Conservation (phyloP, 805 yeast genomes). For the Kodamaea laetipori region DNA sequence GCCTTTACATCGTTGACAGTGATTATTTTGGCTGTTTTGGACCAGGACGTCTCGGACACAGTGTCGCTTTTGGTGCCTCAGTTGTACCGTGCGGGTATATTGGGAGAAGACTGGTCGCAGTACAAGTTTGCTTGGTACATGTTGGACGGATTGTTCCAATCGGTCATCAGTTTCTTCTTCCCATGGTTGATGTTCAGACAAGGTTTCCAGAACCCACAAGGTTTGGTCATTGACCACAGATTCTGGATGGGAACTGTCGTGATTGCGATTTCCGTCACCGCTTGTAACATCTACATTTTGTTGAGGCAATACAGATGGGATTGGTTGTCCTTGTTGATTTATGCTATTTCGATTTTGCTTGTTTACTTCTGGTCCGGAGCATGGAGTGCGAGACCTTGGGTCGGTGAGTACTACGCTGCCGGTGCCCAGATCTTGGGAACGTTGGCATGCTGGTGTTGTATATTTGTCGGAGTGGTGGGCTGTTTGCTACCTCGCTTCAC, state of each 20-base stretch:
- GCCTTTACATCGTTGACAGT: constrained; percentile 83
- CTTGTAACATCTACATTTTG: constrained; percentile 67
- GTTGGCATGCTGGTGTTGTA: constrained; percentile 66
- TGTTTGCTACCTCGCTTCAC: constrained; percentile 71
- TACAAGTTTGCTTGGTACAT: constrained; percentile 70
- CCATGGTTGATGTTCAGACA: constrained; percentile 54
- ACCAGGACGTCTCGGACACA: constrained; percentile 74
- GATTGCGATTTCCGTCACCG: constrained; percentile 62
- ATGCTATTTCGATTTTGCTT: constrained; percentile 57
- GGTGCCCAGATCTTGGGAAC: constrained; percentile 66
- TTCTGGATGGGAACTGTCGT: constrained; percentile 71
- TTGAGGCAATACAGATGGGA: constrained; percentile 81
- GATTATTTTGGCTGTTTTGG: constrained; percentile 74
- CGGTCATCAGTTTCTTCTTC: constrained; percentile 70
- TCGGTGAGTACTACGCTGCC: constrained; percentile 62
- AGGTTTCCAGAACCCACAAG: constrained; percentile 47
- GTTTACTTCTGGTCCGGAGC: constrained; percentile 79
- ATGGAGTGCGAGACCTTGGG: constrained; percentile 62
- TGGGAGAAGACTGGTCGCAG: constrained; percentile 70
- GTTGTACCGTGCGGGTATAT: constrained; percentile 70
- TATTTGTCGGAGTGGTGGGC: constrained; percentile 60
- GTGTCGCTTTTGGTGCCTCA: constrained; percentile 75
- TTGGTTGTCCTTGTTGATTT: constrained; percentile 63
- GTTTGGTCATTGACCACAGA: constrained; percentile 67
- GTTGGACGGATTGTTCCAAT: constrained; percentile 78